These are phyloP conservation scores for Lenwebbia sp. DNA, from an alignment of 345 rosid genomes.

Conservation along the genomic window DNA sequence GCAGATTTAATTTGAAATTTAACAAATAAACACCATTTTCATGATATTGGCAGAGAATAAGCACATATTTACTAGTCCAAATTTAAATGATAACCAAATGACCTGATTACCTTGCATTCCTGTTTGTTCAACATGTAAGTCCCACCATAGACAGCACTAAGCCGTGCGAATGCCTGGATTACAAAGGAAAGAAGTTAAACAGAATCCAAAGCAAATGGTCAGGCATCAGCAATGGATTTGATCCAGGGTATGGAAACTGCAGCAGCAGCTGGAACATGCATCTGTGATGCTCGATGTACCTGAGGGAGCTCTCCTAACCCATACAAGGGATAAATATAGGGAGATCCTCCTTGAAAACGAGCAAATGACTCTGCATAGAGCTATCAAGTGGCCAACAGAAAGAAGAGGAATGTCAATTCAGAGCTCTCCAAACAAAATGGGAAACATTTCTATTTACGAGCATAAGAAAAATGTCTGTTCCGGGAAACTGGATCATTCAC, in stretches of 20 bases:
- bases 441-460: not conserved
- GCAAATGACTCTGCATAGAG: slow-evolving; percentile 85
- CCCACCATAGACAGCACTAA: slow-evolving; percentile 97
- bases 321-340: slow-evolving; percentile 88
- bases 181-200: not conserved
- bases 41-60: not conserved
- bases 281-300: slow-evolving; percentile 21
- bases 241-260: not conserved
- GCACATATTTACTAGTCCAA: not conserved
- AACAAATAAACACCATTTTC: not conserved
- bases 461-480: not conserved
- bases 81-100: not conserved
- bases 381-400: slow-evolving; percentile 15
- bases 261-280: not conserved
- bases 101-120: slow-evolving; percentile 65
- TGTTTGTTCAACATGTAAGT: slow-evolving; percentile 95
- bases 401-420: not conserved
- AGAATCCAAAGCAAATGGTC: not conserved
- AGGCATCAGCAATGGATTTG: not conserved
- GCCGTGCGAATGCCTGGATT: slow-evolving; percentile 88
- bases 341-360: slow-evolving; percentile 98
- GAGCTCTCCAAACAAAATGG: not conserved
- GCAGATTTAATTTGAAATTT: not conserved
- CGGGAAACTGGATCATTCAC: slow-evolving; percentile 15
- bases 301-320: slow-evolving; percentile 98